A percentile compares a stretch with the other conserved stretches of the same genome.
Evolutionary conservation across 2,329 filamentous ascomycete genomes (phyloP).

Genomic region (Hymenoscyphus scutula): DNA sequence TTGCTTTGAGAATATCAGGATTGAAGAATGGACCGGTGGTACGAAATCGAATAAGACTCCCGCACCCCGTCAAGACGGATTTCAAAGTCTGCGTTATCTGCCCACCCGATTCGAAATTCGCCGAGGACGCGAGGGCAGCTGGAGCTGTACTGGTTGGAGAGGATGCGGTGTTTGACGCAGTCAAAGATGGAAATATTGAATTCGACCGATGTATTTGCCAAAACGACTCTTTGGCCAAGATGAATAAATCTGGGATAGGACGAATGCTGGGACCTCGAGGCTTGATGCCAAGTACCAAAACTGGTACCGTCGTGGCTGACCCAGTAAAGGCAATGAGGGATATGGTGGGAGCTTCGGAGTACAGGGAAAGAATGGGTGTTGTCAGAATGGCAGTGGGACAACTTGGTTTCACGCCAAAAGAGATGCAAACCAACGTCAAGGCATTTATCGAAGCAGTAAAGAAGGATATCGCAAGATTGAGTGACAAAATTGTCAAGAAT

Average conservation of each 20-base stretch:
- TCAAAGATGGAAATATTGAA: slow-evolving; percentile 69
- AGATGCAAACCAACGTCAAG: slow-evolving; percentile 82
- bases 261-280: slow-evolving; percentile 83
- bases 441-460: slow-evolving; percentile 73
- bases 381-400: slow-evolving; percentile 90
- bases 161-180: slow-evolving; percentile 76
- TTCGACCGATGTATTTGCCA: slow-evolving; percentile 93
- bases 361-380: slow-evolving; percentile 81
- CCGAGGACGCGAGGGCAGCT: slow-evolving; percentile 69
- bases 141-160: slow-evolving; percentile 85
- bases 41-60: slow-evolving; percentile 82
- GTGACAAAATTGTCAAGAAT: slow-evolving; percentile 66
- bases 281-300: slow-evolving; percentile 87
- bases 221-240: slow-evolving; percentile 68
- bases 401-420: slow-evolving; percentile 81
- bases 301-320: slow-evolving; percentile 83
- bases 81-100: slow-evolving; percentile 88
- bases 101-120: slow-evolving; percentile 73
- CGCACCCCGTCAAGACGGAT: slow-evolving; percentile 86
- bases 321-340: slow-evolving; percentile 73
- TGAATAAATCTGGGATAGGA: slow-evolving; percentile 79
- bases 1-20: slow-evolving; percentile 79
- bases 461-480: slow-evolving; percentile 67
- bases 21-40: slow-evolving; percentile 83
- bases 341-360: slow-evolving; percentile 80